Percentiles rank a stretch among this genome's conserved stretches.
These are phyloP conservation scores for Pharus latifolius DNA, from an alignment of 176 grass and related monocot genomes.

Conservation along the genomic window DNA sequence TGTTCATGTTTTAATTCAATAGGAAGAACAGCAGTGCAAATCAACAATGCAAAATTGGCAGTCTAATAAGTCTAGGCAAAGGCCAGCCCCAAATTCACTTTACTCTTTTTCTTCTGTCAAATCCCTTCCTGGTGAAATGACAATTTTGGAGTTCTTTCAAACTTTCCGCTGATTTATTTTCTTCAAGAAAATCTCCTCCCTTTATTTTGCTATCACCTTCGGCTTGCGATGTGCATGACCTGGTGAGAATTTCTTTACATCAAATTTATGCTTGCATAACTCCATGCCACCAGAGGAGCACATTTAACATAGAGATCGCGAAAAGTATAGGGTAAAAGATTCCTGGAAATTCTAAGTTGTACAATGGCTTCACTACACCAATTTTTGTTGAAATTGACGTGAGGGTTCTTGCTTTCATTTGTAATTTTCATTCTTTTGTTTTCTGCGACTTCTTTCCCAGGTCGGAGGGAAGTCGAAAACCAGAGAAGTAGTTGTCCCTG, in stretches of 20 bases:
- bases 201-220: neutral
- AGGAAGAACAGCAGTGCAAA: neutral
- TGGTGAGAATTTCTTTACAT: neutral
- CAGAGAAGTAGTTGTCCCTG: constrained; percentile 60
- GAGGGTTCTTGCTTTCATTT: neutral
- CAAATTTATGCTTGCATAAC: neutral
- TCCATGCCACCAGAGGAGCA: neutral
- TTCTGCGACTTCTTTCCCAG: constrained; percentile 16
- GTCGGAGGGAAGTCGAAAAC: constrained; percentile 59
- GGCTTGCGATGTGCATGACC: neutral
- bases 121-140: neutral
- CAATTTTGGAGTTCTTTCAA: neutral
- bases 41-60: neutral
- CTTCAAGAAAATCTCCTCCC: neutral
- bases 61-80: no score
- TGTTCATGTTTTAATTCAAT: neutral
- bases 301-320: neutral
- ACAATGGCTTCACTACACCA: neutral
- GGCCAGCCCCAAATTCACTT: neutral
- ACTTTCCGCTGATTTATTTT: neutral
- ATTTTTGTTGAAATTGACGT: neutral
- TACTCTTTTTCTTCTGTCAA: neutral
- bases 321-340: neutral
- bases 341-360: neutral
- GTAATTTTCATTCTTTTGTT: neutral